These are phyloP conservation scores for Tuber microsphaerosporum DNA, from an alignment of 495 filamentous ascomycete genomes.

Conservation along the genomic window DNA sequence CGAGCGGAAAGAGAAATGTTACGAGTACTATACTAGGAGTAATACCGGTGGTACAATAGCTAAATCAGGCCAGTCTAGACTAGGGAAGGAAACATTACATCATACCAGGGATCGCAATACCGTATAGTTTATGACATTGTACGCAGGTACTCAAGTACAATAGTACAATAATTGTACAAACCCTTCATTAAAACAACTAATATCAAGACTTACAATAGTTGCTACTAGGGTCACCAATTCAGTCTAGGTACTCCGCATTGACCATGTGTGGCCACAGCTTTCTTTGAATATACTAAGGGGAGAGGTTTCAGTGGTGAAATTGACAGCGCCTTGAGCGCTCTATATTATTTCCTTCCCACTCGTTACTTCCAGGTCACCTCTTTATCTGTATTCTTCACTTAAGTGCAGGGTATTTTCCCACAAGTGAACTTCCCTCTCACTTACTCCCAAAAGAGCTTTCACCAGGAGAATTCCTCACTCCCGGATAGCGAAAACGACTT, in stretches of 20 bases:
- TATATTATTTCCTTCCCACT: neutral
- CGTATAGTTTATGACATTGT: neutral
- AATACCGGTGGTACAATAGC: neutral
- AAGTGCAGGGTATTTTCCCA: neutral
- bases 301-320: neutral
- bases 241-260: neutral
- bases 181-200: neutral
- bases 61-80: neutral
- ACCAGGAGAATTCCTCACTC: neutral
- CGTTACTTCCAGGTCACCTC: neutral
- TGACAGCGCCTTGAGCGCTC: neutral
- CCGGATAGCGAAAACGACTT: neutral
- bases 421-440: neutral
- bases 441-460: neutral
- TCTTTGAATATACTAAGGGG: neutral
- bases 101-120: neutral
- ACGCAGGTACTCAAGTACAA: neutral
- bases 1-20: neutral
- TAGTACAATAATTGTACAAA: constrained; percentile 5
- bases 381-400: neutral
- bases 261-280: neutral
- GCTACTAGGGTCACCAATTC: neutral
- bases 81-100: neutral
- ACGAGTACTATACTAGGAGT: too few relatives aligned
- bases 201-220: neutral